Evolutionary conservation across 148 eudicot species (phyloP), one percentile per base, ranked within the genome.

Genomic region (Suaeda aralocaspica): DNA sequence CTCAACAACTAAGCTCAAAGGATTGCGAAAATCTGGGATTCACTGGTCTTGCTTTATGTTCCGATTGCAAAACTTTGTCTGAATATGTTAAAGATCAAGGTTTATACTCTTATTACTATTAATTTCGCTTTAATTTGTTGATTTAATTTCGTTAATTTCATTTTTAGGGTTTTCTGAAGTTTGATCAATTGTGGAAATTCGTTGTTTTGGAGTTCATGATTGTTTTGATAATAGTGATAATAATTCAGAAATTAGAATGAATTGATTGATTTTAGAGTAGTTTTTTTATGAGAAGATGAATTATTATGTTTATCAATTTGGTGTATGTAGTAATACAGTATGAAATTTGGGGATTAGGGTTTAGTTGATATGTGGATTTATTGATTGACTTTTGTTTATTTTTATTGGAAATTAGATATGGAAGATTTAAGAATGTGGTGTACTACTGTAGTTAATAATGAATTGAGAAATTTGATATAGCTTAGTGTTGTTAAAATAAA

Each of bases 61-160:
- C 97, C 39, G 96, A 92, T 42, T 92, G 97, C 74, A 90, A 84
- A 76, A 76, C 96, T 16, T 82, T 92, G 51, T 70, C 89, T 21
- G 97, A 92, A 16, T 92, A 85, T 68, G 85, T 92, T 66, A 92
- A 92, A 80, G 87, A 92, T 67, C 85, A 87, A 84, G 97, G 97
- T 91, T 44, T 28, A 13, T 14, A 30, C 57, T 60, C 68, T 66
- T 42, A 59, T 6, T 2, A 21, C 21, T 5, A 36, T 36, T 8
- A 36, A 4, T 21, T 49, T 30, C 10, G 11, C n/a, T 5, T 36
- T 34, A 33, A 30, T 3, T 66, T 29, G 5, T 9, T 66, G 1
- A 28, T 53, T 61, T 49, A 6, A 0, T 52, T 15, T 36, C 36
- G 15, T 6, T 71, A 2, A 31, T 19, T 36, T 52, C 15, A 72